Conservation (phyloP, 2,329 filamentous ascomycete genomes). For the Fusarium buharicum region DNA sequence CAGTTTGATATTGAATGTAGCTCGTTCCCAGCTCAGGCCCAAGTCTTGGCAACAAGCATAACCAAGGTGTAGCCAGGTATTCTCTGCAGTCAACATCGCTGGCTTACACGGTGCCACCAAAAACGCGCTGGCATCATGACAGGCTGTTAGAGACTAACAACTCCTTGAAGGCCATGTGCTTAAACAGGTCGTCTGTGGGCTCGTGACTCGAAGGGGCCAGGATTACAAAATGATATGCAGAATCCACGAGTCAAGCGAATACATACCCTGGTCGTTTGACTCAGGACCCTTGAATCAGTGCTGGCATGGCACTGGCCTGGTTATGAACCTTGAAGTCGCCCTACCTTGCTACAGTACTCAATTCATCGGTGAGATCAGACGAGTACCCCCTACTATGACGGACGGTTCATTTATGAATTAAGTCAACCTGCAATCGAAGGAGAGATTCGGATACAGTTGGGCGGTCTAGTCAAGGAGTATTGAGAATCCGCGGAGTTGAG, state of each 20-base stretch:
- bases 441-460: conserved; percentile 5
- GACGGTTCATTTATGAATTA: conserved; percentile 1
- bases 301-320: conserved; percentile 22
- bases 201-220: conserved; percentile 44
- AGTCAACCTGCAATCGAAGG: conserved; percentile 6
- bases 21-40: conserved; percentile 2
- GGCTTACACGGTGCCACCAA: neutral
- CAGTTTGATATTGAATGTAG: conserved; percentile 14
- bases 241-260: conserved; percentile 52
- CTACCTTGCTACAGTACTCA: neutral
- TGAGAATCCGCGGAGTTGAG: conserved; percentile 9
- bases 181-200: conserved; percentile 27
- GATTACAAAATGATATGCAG: conserved; percentile 49
- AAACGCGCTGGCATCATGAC: conserved; percentile 29
- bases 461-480: conserved; percentile 10
- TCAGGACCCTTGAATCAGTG: conserved; percentile 23
- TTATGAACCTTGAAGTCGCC: conserved; percentile 8
- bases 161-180: conserved; percentile 32
- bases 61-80: conserved; percentile 26
- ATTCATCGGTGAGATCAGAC: conserved; percentile 15
- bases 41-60: conserved; percentile 36
- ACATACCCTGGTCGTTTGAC: conserved; percentile 29
- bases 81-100: conserved; percentile 14
- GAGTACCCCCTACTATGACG: neutral
- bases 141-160: conserved; percentile 9